These are phyloP conservation scores for Fragaria ananassa DNA, from an alignment of 306 rosid genomes.

Conservation along the genomic window DNA sequence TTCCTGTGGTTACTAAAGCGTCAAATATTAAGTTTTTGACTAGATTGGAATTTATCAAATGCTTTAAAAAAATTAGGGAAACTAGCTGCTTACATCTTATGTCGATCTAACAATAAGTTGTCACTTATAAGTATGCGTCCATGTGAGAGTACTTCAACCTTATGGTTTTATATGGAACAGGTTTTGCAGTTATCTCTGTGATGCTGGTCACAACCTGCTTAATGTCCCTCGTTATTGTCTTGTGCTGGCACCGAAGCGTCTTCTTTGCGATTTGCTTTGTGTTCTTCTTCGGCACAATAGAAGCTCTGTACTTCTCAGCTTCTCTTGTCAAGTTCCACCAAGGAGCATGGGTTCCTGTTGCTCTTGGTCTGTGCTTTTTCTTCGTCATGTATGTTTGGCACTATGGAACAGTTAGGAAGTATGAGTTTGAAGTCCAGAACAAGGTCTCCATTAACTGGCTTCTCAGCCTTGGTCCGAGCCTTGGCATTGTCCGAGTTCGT, in stretches of 20 bases:
- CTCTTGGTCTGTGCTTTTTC: conserved; percentile 47
- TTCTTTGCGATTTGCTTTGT: conserved; percentile 63
- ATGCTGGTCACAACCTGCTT: conserved; percentile 97
- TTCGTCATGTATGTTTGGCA: conserved; percentile 78
- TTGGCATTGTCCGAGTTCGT: conserved; percentile 78
- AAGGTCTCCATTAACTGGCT: conserved; percentile 89
- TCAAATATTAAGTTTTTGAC: not conserved
- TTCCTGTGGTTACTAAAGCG: not conserved
- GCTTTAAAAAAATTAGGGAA: not conserved
- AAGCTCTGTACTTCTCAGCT: conserved; percentile 93
- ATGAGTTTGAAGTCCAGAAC: conserved; percentile 82
- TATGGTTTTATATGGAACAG: conserved; percentile 39
- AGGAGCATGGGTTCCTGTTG: conserved; percentile 95
- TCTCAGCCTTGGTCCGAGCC: conserved; percentile 67
- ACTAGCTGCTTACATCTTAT: not conserved
- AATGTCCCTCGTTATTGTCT: conserved; percentile 86
- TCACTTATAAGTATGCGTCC: not conserved
- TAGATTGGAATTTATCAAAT: not conserved
- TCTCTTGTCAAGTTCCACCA: conserved; percentile 75
- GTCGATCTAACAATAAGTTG: not conserved
- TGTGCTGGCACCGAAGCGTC: conserved; percentile 75
- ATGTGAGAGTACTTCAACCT: conserved; percentile 16
- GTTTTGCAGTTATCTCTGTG: conserved; percentile 92
- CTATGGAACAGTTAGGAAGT: conserved; percentile 75
- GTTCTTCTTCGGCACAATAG: conserved; percentile 66